These are phyloP conservation scores for Eutypella sp. DNA, from an alignment of 2,329 filamentous ascomycete genomes.

Conservation along the genomic window DNA sequence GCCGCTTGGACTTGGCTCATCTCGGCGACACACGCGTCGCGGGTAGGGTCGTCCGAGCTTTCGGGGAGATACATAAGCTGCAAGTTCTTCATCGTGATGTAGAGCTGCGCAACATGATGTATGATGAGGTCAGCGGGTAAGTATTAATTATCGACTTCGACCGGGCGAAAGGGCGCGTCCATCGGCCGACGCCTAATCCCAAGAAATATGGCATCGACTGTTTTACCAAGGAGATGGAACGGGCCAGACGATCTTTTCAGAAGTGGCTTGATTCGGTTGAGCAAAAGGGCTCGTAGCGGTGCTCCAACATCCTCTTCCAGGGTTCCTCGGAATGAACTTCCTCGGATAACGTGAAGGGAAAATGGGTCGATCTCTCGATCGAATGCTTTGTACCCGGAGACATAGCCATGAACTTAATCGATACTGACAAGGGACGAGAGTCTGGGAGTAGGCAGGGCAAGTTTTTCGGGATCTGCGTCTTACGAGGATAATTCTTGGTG, in stretches of 20 bases:
- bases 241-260: too few species aligned
- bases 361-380: not conserved
- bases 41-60: not conserved
- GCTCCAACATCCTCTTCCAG: too few species aligned
- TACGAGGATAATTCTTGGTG: too few species aligned
- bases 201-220: too few species aligned
- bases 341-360: not conserved
- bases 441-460: too few species aligned
- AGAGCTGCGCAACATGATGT: not conserved
- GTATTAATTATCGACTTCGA: not conserved
- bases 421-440: too few species aligned
- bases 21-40: not conserved
- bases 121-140: not conserved
- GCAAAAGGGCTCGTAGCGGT: too few species aligned
- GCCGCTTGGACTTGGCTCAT: not conserved
- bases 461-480: too few species aligned
- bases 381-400: too few species aligned
- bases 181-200: not conserved
- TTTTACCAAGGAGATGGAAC: too few species aligned
- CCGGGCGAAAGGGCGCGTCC: not conserved
- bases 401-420: too few species aligned
- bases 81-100: not conserved
- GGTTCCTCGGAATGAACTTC: not conserved
- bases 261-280: too few species aligned
- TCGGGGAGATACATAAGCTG: not conserved